A percentile compares a stretch with the other conserved stretches of the same genome.
Evolutionary conservation across 2,329 filamentous ascomycete species (phyloP).

Genomic region (Claviceps lovelessii): DNA sequence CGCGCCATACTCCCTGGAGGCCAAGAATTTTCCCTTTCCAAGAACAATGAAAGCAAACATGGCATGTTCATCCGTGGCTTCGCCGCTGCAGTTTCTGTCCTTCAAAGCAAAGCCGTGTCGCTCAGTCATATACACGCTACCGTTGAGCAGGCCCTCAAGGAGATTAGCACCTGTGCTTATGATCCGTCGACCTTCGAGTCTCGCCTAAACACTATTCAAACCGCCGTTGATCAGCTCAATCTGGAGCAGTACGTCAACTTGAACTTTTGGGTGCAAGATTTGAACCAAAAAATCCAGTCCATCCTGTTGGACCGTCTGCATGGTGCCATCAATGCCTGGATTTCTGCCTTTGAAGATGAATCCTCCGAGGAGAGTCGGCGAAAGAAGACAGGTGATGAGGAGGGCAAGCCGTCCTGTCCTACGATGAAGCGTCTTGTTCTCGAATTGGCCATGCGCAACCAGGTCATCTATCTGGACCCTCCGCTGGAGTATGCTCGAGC

Average conservation of each 20-base stretch:
- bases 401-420: conserved; percentile 39
- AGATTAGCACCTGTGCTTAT: conserved; percentile 76
- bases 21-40: conserved; percentile 29
- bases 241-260: conserved; percentile 93
- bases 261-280: conserved; percentile 70
- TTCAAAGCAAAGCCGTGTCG: conserved; percentile 76
- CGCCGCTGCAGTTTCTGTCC: conserved; percentile 67
- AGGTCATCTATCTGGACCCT: conserved; percentile 91
- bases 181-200: conserved; percentile 64
- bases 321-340: conserved; percentile 75
- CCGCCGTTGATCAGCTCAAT: conserved; percentile 89
- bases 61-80: conserved; percentile 95
- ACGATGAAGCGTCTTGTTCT: conserved; percentile 63
- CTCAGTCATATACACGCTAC: conserved; percentile 68
- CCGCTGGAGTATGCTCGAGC: conserved; percentile 83
- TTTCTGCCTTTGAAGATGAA: conserved; percentile 62
- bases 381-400: conserved; percentile 33
- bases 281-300: conserved; percentile 74
- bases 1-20: conserved; percentile 28
- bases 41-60: conserved; percentile 72
- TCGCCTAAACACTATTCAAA: conserved; percentile 73
- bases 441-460: conserved; percentile 94
- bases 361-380: conserved; percentile 37
- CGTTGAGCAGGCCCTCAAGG: conserved; percentile 64
- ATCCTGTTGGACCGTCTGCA: conserved; percentile 72